Evolutionary conservation across 495 filamentous ascomycete genomes (phyloP), one percentile per base, ranked within the genome.

Genomic region (Staphylotrichum tortipilum): DNA sequence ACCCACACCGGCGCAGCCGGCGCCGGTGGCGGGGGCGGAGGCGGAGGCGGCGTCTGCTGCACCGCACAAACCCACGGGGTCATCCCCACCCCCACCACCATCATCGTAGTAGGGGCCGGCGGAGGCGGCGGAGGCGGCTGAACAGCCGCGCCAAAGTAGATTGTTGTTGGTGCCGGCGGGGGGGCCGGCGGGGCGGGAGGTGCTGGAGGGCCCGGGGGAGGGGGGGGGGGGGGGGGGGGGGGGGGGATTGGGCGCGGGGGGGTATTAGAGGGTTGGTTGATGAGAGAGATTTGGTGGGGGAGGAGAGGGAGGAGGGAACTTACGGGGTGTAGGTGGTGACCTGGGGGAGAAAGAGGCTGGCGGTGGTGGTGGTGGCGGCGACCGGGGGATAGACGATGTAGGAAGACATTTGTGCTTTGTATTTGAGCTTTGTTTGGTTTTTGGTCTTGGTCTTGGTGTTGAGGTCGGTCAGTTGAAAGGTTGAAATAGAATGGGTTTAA

Each of bases 311-410:
- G 18, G 7, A 7, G 5, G 1, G 4, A n/a, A 18, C 35, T 19
- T 51, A 50, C 41, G 34, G 42, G 5, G 24, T 30, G 42, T 50
- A 46, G 28, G 28, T 55, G 28, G 47, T 51, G 3, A 51, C 33
- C 26, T 49, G 45, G 38, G 44, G 40, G 2, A 31, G 18, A 9
- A 44, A 28, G 36, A 45, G 9, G 47, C 24, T 50, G 29, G 14
- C 38, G 18, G 15, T 14, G 6, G 29, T 10, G 15, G 21, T 50
- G 29, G 14, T 31, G 18, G 15, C 9, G 6, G 29, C 12, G 15
- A 26, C 12, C 18, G 36, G 10, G 2, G 26, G 29, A 31, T 42
- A 51, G 30, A 50, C 28, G 34, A 45, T 17, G 47, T 23, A 45
- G 17, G 40, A 40, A 21, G 41, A 24, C 21, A 23, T 31, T 3